Conservation (phyloP, 73 alveolate species). For the Uronychia binucleata region DNA sequence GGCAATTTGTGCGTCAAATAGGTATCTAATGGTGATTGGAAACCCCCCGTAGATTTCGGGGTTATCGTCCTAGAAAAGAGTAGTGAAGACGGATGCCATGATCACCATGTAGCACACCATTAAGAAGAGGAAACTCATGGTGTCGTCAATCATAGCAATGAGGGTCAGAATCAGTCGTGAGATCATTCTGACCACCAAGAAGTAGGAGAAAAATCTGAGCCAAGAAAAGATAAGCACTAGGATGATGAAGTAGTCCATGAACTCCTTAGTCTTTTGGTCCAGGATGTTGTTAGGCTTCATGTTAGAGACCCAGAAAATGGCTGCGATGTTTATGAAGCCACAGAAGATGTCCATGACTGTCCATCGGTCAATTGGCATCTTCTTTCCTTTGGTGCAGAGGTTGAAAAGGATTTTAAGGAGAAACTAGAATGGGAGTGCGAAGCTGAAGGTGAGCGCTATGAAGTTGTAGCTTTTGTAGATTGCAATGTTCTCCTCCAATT, state of each 20-base stretch:
- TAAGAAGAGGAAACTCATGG: slow-evolving; percentile 27
- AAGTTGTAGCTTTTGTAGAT: not conserved
- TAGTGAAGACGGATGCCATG: slow-evolving; percentile 42
- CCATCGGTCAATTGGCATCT: slow-evolving; percentile 25
- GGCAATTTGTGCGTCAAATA: slow-evolving; percentile 26
- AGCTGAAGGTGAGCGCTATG: slow-evolving; percentile 12
- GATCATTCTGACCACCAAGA: slow-evolving; percentile 12
- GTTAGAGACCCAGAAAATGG: slow-evolving; percentile 1
- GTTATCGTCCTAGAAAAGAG: slow-evolving; percentile 6
- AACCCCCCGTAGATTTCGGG: slow-evolving; percentile 24
- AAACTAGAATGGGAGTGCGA: slow-evolving; percentile 4
- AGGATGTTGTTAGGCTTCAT: slow-evolving; percentile 9
- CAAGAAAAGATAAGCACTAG: slow-evolving; percentile 34
- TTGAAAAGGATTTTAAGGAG: slow-evolving; percentile 8
- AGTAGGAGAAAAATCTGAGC: slow-evolving; percentile 39
- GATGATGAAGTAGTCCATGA: slow-evolving; percentile 27
- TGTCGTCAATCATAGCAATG: slow-evolving; percentile 16
- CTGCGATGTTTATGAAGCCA: slow-evolving; percentile 18
- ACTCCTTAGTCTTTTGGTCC: slow-evolving; percentile 8
- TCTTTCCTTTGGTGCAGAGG: slow-evolving; percentile 1
- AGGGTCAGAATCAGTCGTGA: slow-evolving; percentile 20
- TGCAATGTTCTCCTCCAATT: slow-evolving; percentile 15
- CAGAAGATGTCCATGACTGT: slow-evolving; percentile 13
- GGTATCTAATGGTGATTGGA: slow-evolving; percentile 11
- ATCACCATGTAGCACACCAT: slow-evolving; percentile 18